These are phyloP conservation scores for Ophiostoma ips DNA, from an alignment of 2,329 filamentous ascomycete species.

Conservation along the genomic window DNA sequence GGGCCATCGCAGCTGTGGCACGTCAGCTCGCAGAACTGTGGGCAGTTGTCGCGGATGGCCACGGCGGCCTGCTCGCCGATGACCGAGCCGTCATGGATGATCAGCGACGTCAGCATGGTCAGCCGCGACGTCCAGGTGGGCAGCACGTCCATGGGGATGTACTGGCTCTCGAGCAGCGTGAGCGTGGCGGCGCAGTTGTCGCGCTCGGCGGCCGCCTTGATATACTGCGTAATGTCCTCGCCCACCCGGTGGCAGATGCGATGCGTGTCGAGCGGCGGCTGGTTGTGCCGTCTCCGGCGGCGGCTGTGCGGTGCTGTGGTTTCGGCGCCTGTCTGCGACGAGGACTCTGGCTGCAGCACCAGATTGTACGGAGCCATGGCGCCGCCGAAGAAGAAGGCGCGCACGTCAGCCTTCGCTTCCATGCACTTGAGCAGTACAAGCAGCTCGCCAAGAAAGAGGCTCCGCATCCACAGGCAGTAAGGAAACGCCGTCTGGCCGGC, in stretches of 20 bases:
- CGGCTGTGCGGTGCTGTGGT: neutral
- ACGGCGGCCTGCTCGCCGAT: slow-evolving; percentile 39
- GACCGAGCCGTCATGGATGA: slow-evolving; percentile 46
- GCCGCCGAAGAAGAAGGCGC: slow-evolving; percentile 26
- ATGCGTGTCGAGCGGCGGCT: slow-evolving; percentile 21
- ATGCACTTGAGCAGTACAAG: slow-evolving; percentile 43
- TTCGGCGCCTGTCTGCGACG: neutral
- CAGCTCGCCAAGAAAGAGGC: slow-evolving; percentile 49
- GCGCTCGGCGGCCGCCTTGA: slow-evolving; percentile 24
- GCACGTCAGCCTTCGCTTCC: slow-evolving; percentile 16
- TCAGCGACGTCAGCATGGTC: slow-evolving; percentile 41
- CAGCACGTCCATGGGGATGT: slow-evolving; percentile 35
- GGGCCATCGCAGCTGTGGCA: slow-evolving; percentile 33
- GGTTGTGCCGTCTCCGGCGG: slow-evolving; percentile 13
- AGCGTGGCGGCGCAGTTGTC: slow-evolving; percentile 35
- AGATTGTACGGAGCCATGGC: slow-evolving; percentile 25
- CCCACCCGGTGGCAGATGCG: slow-evolving; percentile 34
- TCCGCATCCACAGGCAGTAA: slow-evolving; percentile 54
- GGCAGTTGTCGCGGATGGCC: slow-evolving; percentile 44
- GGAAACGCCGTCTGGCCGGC: slow-evolving; percentile 48
- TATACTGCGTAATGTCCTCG: slow-evolving; percentile 40
- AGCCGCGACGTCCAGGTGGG: slow-evolving; percentile 45
- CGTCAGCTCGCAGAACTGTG: slow-evolving; percentile 44
- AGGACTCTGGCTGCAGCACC: slow-evolving; percentile 8
- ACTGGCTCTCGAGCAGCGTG: slow-evolving; percentile 41